Evolutionary conservation across 2,329 filamentous ascomycete species (phyloP), one percentile per base, ranked within the genome.

Genomic region (Hymenoscyphus salicellus): DNA sequence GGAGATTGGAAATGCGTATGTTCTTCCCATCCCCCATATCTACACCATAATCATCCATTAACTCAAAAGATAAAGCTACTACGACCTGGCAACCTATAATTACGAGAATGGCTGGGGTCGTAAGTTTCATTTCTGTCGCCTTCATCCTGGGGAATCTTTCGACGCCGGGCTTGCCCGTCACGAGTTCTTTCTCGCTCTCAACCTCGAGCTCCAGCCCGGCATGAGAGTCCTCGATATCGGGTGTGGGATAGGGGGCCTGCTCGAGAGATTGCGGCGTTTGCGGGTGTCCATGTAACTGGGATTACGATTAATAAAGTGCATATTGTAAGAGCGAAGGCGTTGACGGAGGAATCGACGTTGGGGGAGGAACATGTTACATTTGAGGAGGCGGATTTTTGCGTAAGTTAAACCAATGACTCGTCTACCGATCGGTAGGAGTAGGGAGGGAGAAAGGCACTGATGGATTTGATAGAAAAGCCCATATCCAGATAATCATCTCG

Each of bases 31-130:
- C 28, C 28, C 28, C 6, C 28, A 30, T 30, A 30, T 30, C 28
- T 3, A 3, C 3, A 30, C 28, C 28, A 30, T 3, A 30, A 30
- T 6, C 28, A 30, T 38, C 36, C 36, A 52, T 5, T 14, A 23
- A 52, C 11, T 1, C 11, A 14, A 26, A 2, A 55, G 6, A 52
- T 17, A 23, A 26, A 61, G 60, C 1, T 61, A 61, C 41, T 61
- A 61, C 41, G 49, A 61, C 49, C 32, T 61, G 14, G 33, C 49
- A 55, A 61, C 60, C 60, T 16, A 41, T 20, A 61, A 61, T 26
- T 61, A 61, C 32, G 60, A 61, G 17, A 14, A 49, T 43, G 60
- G 60, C 43, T 61, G 60, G 60, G 60, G 60, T 28, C 60, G 49
- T 20, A 61, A 61, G 23, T 61, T 61, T 28, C 60, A 61, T 33